Base-by-base conservation (phyloP, 2,329 filamentous ascomycete species). In the Pyrenophora seminiperda region DNA sequence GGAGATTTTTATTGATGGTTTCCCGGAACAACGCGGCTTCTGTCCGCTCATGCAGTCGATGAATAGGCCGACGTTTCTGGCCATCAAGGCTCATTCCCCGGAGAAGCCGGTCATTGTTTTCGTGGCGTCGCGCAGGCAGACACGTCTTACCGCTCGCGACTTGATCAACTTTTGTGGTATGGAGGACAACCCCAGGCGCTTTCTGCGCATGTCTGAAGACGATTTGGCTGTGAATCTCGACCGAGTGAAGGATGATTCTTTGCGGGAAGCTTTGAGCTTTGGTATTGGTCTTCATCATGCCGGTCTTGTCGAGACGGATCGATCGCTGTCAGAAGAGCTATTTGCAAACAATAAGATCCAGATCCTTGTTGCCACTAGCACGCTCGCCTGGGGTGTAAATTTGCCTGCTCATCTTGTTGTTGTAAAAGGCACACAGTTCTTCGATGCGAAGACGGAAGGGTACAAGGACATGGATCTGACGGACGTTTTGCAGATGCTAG, bases 401-500 rank as follows among this genome's bases (percentile, higher is more conserved):
- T 78, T 99, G 65, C 95, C 95, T 0, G 94, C 95, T 1, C 95
- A 99, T 75, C 80, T 99, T 4, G 94, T 99, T 2, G 90, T 99
- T 1, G 95, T 99, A 53, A 99, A 99, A 73, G 94, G 94, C 45
- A 99, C 94, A 0, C 95, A 99, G 67, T 99, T 90, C 76, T 99
- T 95, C 70, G 94, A 99, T 65, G 94, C 94, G 31, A 99, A 99
- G 75, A 94, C 90, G 4, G 94, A 97, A 76, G 93, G 89, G 0
- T 99, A 99, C 76, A 94, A 90, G 69, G 95, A 99, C 73, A 99
- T 99, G 95, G 94, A 99, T 71, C 77, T 99, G 51, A 99, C 94
- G 0, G 94, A 99, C 74, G 94, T 99, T 24, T 78, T 99, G 54
- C 94, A 99, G 75, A 99, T 99, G 94, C 80, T 99, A 20, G 94